phyloP scores from a whole-genome alignment of 352 stramenopile species.

The Achlya hypogyna region DNA sequence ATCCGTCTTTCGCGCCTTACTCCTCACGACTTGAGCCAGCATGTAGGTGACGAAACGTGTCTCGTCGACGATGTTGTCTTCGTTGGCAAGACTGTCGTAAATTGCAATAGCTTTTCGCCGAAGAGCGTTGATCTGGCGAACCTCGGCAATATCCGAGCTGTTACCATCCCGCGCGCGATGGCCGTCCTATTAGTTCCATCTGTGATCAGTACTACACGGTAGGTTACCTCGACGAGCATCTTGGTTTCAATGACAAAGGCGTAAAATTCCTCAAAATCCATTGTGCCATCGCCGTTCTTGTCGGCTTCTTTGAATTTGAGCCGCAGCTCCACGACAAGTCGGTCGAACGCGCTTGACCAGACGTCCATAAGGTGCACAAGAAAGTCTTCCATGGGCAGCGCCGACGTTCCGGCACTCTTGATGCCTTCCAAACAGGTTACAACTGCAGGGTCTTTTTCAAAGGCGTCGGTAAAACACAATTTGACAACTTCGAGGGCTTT shows the following conservation, averaged over 20 bases:
- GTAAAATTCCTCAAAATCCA: conserved; percentile 16
- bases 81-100: conserved; percentile 10
- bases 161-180: neutral
- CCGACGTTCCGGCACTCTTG: neutral
- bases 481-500: conserved; percentile 11
- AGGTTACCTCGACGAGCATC: neutral
- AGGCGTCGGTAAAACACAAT: neutral
- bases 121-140: neutral
- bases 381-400: conserved; percentile 10
- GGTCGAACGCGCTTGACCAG: conserved; percentile 1
- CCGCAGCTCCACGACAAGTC: neutral
- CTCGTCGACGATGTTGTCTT: conserved; percentile 17
- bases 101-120: neutral
- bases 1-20: neutral
- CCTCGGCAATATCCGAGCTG: neutral
- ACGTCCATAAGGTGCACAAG: neutral
- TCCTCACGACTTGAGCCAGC: neutral
- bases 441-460: neutral
- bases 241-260: conserved; percentile 1
- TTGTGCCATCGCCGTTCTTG: conserved; percentile 16
- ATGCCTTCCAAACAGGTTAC: neutral
- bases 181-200: neutral
- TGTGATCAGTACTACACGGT: neutral
- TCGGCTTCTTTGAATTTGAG: conserved; percentile 10
- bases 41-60: conserved; percentile 5